These are phyloP conservation scores for Heliocybe sulcata DNA, from an alignment of 1,284 basidiomycete genomes.

Conservation along the genomic window DNA sequence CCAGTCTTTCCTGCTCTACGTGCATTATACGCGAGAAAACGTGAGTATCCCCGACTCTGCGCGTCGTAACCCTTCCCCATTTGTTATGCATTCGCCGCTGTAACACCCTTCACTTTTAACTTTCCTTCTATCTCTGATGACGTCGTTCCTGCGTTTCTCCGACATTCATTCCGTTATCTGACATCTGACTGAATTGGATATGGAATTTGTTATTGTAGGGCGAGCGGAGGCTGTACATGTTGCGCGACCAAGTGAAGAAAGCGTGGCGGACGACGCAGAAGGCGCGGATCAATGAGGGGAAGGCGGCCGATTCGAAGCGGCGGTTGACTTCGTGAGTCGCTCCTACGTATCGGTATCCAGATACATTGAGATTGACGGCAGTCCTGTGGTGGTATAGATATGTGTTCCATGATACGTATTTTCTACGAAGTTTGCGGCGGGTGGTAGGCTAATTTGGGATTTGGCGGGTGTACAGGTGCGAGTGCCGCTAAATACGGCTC, in stretches of 20 bases:
- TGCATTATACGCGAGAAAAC: conserved; percentile 45
- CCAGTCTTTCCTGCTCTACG: conserved; percentile 51
- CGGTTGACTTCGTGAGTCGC: conserved; percentile 67
- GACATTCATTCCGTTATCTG: background rate
- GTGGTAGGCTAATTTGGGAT: conserved; percentile 13
- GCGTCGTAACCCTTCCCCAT: too few species aligned
- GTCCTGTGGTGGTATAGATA: conserved; percentile 36
- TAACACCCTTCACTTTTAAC: background rate
- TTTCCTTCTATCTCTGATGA: background rate
- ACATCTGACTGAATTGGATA: background rate
- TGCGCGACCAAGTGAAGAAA: conserved; percentile 69
- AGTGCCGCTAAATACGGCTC: conserved; percentile 86
- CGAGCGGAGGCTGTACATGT: conserved; percentile 52
- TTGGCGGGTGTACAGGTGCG: conserved; percentile 55
- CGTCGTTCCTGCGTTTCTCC: background rate
- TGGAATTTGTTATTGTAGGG: too few species aligned
- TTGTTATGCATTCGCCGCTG: background rate
- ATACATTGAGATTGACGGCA: background rate
- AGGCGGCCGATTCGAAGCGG: conserved; percentile 73
- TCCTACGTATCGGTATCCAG: too few species aligned
- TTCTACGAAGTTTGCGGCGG: conserved; percentile 6
- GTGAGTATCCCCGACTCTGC: conserved; percentile 17
- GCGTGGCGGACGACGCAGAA: conserved; percentile 76
- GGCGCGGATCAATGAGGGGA: conserved; percentile 79
- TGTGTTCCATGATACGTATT: conserved; percentile 64